Evolutionary conservation across 805 yeast genomes (phyloP).

Genomic region (Pichia phayaonensis): DNA sequence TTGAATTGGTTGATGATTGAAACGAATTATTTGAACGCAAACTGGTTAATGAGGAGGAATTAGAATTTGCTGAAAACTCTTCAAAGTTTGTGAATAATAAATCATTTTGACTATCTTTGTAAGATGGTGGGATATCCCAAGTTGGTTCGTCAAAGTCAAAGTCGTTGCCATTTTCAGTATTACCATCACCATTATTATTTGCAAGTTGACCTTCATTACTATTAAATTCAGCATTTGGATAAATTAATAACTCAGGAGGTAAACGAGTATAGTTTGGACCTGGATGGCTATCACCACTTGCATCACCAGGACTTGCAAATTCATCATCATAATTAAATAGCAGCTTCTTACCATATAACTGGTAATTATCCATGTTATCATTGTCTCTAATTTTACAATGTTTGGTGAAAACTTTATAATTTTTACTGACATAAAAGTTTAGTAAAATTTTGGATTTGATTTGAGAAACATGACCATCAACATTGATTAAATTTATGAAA

Average conservation of each 20-base stretch:
- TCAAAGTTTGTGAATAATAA: not conserved
- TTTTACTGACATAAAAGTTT: constrained; percentile 31
- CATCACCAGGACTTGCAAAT: not conserved
- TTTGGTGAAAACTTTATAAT: constrained; percentile 18
- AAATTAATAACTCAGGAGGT: constrained; percentile 5
- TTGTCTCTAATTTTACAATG: constrained; percentile 3
- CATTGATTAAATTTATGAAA: constrained; percentile 37
- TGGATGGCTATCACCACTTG: too few species aligned
- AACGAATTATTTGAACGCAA: not conserved
- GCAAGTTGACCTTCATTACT: not conserved
- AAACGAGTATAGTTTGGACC: not conserved
- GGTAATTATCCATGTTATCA: not conserved
- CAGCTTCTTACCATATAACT: constrained; percentile 19
- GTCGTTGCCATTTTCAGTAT: not conserved
- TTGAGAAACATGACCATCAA: constrained; percentile 44
- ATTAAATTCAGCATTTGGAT: not conserved
- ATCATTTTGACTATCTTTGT: not conserved
- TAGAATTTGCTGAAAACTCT: not conserved
- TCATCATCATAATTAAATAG: constrained; percentile 13
- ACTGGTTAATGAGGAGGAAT: not conserved
- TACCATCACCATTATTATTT: not conserved
- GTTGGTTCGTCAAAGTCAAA: not conserved
- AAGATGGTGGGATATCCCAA: not conserved
- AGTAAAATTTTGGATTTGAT: constrained; percentile 46
- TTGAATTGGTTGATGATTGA: not conserved